A percentile compares a stretch with the other conserved stretches of the same genome.
Conservation (phyloP, 2,329 filamentous ascomycete species). For the Sporothrix mexicana region DNA sequence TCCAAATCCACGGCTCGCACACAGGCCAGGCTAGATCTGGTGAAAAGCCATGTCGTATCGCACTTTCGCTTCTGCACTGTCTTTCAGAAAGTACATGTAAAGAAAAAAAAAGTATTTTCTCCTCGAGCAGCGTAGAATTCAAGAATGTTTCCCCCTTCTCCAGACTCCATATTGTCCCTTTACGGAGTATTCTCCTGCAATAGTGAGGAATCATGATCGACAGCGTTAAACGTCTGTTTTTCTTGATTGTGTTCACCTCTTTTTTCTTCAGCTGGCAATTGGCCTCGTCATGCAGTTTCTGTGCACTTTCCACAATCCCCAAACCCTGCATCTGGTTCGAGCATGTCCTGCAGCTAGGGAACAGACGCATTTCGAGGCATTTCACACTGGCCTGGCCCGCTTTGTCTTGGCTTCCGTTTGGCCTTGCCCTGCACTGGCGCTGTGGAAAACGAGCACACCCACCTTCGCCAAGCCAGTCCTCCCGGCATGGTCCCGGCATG, state of each 20-base stretch:
- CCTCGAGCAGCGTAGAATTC: neutral
- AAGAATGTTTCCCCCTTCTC: neutral
- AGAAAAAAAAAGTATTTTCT: neutral
- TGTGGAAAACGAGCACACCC: constrained; percentile 21
- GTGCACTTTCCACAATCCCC: neutral
- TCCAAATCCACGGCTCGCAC: neutral
- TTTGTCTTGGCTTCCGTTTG: neutral
- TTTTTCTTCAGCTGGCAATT: constrained; percentile 26
- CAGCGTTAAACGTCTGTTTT: neutral
- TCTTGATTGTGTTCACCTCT: neutral
- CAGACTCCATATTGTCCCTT: neutral
- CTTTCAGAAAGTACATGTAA: constrained; percentile 6
- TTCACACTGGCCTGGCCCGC: neutral
- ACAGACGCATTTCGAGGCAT: neutral
- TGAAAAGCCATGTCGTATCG: constrained; percentile 19
- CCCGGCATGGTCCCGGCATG: constrained; percentile 1
- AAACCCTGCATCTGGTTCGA: constrained; percentile 8
- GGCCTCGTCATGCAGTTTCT: neutral
- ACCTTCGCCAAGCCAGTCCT: neutral
- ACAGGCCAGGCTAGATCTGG: constrained; percentile 15
- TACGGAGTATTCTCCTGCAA: neutral
- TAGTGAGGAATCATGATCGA: constrained; percentile 10
- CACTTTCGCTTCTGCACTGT: constrained; percentile 30
- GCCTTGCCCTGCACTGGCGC: constrained; percentile 3
- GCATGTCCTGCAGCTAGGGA: constrained; percentile 20